phyloP scores from a whole-genome alignment of 192 early-diverging fungal genomes.

The Glomus cerebriforme region DNA sequence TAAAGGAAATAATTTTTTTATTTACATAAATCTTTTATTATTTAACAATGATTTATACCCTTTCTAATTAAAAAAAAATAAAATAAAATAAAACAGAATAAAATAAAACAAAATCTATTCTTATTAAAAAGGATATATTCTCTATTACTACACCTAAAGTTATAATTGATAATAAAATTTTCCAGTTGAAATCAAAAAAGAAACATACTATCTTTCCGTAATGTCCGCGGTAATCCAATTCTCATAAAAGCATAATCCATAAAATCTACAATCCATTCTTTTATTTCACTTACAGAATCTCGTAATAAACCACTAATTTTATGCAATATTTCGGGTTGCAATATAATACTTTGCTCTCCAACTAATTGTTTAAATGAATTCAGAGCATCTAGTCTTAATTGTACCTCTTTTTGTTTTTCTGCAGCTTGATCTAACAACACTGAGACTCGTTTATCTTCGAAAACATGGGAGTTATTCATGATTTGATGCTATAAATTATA shows the following conservation, averaged over 20 bases:
- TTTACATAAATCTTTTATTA: not conserved
- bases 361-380: constrained; percentile 28
- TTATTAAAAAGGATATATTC: not conserved
- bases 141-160: not conserved
- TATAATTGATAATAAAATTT: not conserved
- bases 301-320: constrained; percentile 4
- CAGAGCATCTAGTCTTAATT: constrained; percentile 22
- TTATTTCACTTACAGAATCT: constrained; percentile 13
- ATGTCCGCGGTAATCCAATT: not conserved
- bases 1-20: not conserved
- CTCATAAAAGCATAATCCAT: constrained; percentile 10
- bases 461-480: not conserved
- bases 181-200: not conserved
- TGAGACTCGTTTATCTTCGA: constrained; percentile 9
- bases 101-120: not conserved
- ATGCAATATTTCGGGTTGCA: constrained; percentile 12
- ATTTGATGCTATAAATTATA: not conserved
- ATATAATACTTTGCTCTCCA: constrained; percentile 2
- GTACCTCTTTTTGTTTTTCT: constrained; percentile 2
- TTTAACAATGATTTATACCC: not conserved
- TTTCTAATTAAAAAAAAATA: not conserved
- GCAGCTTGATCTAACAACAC: constrained; percentile 11
- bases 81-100: not conserved
- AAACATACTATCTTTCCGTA: constrained; percentile 24
- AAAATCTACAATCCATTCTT: constrained; percentile 29